phyloP scores from a whole-genome alignment of 495 filamentous ascomycete genomes.

The Hapsidospora chrysogenum region DNA sequence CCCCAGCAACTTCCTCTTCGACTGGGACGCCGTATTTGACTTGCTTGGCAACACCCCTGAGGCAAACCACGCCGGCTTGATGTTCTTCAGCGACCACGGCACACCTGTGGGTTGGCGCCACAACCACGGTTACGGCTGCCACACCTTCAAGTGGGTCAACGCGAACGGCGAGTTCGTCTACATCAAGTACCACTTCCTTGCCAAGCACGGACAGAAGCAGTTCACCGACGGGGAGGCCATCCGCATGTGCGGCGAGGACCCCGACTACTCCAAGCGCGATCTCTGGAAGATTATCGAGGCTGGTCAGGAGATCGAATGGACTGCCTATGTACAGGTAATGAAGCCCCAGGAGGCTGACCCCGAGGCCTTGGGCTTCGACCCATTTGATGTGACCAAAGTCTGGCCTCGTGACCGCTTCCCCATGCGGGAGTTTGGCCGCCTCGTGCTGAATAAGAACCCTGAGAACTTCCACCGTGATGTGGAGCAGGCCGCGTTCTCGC shows the following conservation, averaged over 20 bases:
- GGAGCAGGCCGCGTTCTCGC: constrained; percentile 78
- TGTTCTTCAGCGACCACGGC: constrained; percentile 41
- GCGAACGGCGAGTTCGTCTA: constrained; percentile 36
- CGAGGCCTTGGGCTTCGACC: constrained; percentile 30
- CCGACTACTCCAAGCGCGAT: constrained; percentile 36
- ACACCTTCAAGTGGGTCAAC: constrained; percentile 43
- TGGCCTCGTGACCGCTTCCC: constrained; percentile 61
- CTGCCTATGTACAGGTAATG: constrained; percentile 34
- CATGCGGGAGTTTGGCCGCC: constrained; percentile 45
- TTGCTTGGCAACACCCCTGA: constrained; percentile 36
- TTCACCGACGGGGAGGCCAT: constrained; percentile 35
- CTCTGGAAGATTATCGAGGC: constrained; percentile 33
- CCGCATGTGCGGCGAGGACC: constrained; percentile 21
- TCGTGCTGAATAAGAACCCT: constrained; percentile 51
- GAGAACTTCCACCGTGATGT: constrained; percentile 61
- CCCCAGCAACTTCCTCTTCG: constrained; percentile 35
- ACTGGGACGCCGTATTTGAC: constrained; percentile 37
- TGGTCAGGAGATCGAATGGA: constrained; percentile 30
- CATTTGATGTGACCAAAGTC: constrained; percentile 35
- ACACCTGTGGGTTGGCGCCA: constrained; percentile 35
- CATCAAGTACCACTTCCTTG: constrained; percentile 40
- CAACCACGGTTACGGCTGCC: constrained; percentile 38
- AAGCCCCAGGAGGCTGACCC: constrained; percentile 30
- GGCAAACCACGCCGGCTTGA: constrained; percentile 38
- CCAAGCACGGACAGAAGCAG: constrained; percentile 35